A percentile compares a stretch with the other conserved stretches of the same genome.
Evolutionary conservation across 441 rosid species (phyloP).

Genomic region (Eutrema salsugineum): DNA sequence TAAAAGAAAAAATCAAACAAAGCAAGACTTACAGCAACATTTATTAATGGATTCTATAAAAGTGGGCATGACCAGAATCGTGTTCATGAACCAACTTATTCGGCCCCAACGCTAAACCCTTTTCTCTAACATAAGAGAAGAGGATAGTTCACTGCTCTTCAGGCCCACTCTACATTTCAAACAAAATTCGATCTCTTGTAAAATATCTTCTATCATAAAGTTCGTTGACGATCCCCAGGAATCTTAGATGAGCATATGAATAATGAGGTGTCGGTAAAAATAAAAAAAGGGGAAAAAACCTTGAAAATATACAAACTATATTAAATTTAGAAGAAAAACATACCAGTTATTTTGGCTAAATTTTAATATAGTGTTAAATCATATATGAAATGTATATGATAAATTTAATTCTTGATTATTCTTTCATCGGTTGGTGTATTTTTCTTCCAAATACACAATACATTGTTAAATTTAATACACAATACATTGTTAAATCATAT

Average conservation of each 20-base stretch:
- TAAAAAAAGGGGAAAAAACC: no score
- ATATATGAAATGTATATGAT: no score
- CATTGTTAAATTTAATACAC: no score
- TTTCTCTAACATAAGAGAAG: not conserved
- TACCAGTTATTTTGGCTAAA: no score
- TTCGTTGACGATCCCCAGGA: slow-evolving; percentile 7
- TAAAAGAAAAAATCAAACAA: not conserved
- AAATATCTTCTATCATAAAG: slow-evolving; percentile 4
- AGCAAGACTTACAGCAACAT: not conserved
- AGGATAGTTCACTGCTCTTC: not conserved
- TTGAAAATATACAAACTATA: no score
- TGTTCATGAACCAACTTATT: slow-evolving; percentile 17
- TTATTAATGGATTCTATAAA: slow-evolving; percentile 14
- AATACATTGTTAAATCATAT: no score
- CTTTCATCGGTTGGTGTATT: no score
- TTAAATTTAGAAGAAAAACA: no score
- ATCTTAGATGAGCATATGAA: slow-evolving; percentile 6
- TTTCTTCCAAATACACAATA: no score
- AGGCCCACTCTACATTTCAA: slow-evolving; percentile 9
- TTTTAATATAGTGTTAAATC: no score
- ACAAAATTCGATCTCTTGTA: not conserved
- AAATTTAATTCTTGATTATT: no score
- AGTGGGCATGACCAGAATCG: slow-evolving; percentile 24
- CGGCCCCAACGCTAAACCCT: not conserved
- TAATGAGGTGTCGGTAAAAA: slow-evolving; percentile 12